Percentiles rank a stretch among this genome's conserved stretches.
Evolutionary conservation across 2,329 filamentous ascomycete species (phyloP).

Genomic region (Coniella lustricola): DNA sequence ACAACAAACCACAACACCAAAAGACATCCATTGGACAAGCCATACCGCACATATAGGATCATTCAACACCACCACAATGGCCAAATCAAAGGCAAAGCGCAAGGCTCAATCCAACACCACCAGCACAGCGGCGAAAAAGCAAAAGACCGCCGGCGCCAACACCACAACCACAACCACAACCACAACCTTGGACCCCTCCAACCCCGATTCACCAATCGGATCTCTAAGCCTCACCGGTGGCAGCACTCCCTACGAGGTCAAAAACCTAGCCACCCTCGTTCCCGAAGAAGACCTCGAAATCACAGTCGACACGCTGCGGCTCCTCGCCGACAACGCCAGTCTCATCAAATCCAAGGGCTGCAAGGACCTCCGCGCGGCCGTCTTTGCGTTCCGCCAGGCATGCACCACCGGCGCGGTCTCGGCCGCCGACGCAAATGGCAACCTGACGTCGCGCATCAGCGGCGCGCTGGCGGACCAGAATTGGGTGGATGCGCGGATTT

Average conservation of each 20-base stretch:
- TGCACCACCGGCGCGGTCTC: conserved; percentile 59
- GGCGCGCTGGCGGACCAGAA: conserved; percentile 59
- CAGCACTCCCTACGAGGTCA: conserved; percentile 2
- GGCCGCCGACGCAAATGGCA: conserved; percentile 40
- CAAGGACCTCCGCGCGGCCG: conserved; percentile 58
- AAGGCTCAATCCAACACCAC: conserved; percentile 8
- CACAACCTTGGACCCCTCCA: no score
- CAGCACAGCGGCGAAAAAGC: conserved; percentile 8
- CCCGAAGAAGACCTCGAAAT: conserved; percentile 16
- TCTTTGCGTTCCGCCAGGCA: conserved; percentile 62
- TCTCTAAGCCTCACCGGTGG: conserved; percentile 2
- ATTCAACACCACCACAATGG: neutral
- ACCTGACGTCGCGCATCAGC: conserved; percentile 60
- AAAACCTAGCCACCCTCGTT: conserved; percentile 11
- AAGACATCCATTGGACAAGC: no score
- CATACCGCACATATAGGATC: neutral
- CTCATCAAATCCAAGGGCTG: conserved; percentile 64
- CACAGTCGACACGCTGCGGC: conserved; percentile 13
- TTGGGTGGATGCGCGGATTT: conserved; percentile 56
- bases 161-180: no score
- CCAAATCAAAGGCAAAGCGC: conserved; percentile 14
- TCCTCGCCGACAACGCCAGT: conserved; percentile 39
- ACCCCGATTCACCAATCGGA: no score
- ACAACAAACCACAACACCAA: neutral
- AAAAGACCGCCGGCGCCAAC: conserved; percentile 4